A percentile compares a stretch with the other conserved stretches of the same genome.
These are phyloP conservation scores for Colletotrichum sp. DNA, from an alignment of 2,329 filamentous ascomycete species.

Conservation along the genomic window DNA sequence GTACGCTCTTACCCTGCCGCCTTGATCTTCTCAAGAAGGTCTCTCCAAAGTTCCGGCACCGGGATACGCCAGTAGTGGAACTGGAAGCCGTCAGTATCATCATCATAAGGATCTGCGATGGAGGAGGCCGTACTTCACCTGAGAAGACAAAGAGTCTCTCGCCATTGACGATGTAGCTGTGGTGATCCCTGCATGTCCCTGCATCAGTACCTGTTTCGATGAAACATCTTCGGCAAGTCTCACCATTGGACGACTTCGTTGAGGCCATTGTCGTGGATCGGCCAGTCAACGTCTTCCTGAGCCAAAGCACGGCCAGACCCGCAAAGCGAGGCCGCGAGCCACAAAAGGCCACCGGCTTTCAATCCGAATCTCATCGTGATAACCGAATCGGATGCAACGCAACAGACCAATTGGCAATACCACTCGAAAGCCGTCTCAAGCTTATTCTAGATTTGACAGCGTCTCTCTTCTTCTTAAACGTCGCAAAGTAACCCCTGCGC, in stretches of 20 bases:
- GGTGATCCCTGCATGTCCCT: constrained; percentile 38
- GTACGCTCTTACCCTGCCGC: constrained; percentile 36
- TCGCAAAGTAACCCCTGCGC: not conserved
- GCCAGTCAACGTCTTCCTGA: constrained; percentile 23
- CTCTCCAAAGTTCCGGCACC: constrained; percentile 42
- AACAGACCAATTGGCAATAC: not conserved
- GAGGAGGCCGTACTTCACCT: constrained; percentile 34
- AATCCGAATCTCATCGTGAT: constrained; percentile 11
- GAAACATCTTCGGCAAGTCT: not conserved
- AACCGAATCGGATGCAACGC: not conserved
- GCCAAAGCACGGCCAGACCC: not conserved
- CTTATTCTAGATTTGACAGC: not conserved
- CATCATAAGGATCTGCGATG: not conserved
- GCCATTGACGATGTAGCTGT: constrained; percentile 45
- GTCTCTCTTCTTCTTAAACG: not conserved
- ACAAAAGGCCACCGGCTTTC: constrained; percentile 9
- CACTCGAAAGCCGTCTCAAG: not conserved
- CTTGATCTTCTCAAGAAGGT: constrained; percentile 46
- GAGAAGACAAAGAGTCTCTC: constrained; percentile 47
- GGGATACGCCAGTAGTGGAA: constrained; percentile 29
- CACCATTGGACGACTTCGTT: constrained; percentile 37
- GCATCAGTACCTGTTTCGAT: not conserved
- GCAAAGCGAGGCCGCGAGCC: constrained; percentile 15
- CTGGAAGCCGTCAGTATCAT: constrained; percentile 44
- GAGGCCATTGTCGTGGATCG: constrained; percentile 34